Evolutionary conservation across 2,329 filamentous ascomycete species (phyloP).

Genomic region (Leptographium wingfieldii): DNA sequence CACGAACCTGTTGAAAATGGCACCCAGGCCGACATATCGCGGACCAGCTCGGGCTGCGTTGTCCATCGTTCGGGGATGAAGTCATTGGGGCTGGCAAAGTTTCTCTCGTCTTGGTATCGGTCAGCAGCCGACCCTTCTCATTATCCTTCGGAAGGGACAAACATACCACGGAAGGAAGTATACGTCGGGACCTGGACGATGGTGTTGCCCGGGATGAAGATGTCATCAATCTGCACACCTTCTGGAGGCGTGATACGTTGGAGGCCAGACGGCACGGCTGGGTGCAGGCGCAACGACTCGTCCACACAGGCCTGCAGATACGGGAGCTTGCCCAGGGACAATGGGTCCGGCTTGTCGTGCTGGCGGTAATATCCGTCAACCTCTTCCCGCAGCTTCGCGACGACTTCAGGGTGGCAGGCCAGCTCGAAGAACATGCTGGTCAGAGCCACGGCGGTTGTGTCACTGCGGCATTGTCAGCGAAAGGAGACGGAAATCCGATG

Average conservation of each 20-base stretch:
- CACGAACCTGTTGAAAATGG: conserved; percentile 18
- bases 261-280: conserved; percentile 22
- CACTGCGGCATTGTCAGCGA: neutral
- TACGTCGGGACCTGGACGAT: conserved; percentile 19
- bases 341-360: neutral
- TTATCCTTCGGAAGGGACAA: neutral
- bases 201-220: conserved; percentile 23
- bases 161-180: neutral
- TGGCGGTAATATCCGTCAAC: conserved; percentile 12
- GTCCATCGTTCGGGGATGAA: conserved; percentile 24
- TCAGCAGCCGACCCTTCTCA: neutral
- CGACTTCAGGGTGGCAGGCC: conserved; percentile 7
- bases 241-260: conserved; percentile 24
- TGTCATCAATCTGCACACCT: conserved; percentile 21
- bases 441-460: conserved; percentile 9
- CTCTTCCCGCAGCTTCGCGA: conserved; percentile 19
- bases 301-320: conserved; percentile 18
- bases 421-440: conserved; percentile 8
- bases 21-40: conserved; percentile 12
- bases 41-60: conserved; percentile 17
- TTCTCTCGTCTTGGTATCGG: neutral
- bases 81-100: conserved; percentile 13
- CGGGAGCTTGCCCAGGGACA: neutral
- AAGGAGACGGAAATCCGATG: no score
- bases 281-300: conserved; percentile 6